Evolutionary conservation across 371 early-diverging fungal species (phyloP).

Genomic region (Lichtheimia hyalospora): DNA sequence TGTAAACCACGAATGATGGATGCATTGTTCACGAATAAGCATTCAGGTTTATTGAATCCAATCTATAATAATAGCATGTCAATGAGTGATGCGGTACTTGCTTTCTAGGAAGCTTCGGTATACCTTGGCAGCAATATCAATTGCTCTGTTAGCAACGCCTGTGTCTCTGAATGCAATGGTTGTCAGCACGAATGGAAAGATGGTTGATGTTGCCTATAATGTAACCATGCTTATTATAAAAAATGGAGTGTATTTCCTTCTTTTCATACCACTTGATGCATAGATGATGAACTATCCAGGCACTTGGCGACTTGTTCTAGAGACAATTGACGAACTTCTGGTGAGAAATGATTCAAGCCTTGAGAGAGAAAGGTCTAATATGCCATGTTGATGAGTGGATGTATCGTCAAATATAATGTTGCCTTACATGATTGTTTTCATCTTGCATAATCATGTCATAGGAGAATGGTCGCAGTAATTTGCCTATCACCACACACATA

Average conservation of each 20-base stretch:
- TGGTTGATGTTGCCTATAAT: constrained; percentile 38
- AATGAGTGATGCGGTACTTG: background rate
- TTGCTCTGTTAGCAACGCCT: constrained; percentile 37
- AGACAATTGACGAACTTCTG: constrained; percentile 43
- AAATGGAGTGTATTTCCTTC: background rate
- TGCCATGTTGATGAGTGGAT: too few species aligned
- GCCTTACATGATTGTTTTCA: constrained; percentile 20
- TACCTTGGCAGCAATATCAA: constrained; percentile 37
- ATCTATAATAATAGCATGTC: constrained; percentile 9
- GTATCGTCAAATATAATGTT: background rate
- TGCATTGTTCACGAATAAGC: constrained; percentile 4
- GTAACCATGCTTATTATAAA: background rate
- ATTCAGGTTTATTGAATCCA: constrained; percentile 1
- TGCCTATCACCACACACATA: constrained; percentile 29
- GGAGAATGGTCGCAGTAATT: constrained; percentile 29
- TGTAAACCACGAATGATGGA: constrained; percentile 14
- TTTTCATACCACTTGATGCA: constrained; percentile 23
- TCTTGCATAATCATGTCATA: constrained; percentile 22
- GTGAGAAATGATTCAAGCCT: constrained; percentile 44
- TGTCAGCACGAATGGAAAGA: constrained; percentile 33
- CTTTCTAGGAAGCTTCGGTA: background rate
- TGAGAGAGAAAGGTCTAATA: constrained; percentile 35
- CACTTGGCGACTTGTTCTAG: constrained; percentile 47
- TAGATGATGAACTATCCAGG: constrained; percentile 13
- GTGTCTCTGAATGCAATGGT: constrained; percentile 46